These are phyloP conservation scores for Sideroxylon spinosum DNA, from an alignment of 179 eudicot genomes.

Conservation along the genomic window DNA sequence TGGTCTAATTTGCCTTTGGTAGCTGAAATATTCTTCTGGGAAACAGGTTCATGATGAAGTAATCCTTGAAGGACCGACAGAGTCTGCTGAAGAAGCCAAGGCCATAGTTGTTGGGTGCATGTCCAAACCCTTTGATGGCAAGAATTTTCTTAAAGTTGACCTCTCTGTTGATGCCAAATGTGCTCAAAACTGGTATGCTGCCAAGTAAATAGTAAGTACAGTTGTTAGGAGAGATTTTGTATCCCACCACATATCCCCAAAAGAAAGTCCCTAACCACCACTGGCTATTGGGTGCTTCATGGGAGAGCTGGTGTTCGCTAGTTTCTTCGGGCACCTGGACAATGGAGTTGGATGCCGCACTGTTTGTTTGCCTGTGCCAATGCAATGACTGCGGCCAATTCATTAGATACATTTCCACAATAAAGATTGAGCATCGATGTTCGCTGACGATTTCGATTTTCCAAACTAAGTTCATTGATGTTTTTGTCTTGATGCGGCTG, in stretches of 20 bases:
- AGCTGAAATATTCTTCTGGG: conserved; percentile 3
- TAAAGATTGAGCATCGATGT: background rate
- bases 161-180: conserved; percentile 88
- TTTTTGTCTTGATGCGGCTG: background rate
- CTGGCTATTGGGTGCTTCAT: background rate
- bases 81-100: conserved; percentile 78
- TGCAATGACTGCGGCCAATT: background rate
- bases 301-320: background rate
- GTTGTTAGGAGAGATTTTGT: background rate
- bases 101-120: conserved; percentile 81
- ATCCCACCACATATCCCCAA: background rate
- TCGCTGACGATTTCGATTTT: background rate
- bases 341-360: background rate
- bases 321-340: background rate
- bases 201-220: conserved; percentile 47
- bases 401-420: background rate
- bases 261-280: background rate
- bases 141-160: conserved; percentile 67
- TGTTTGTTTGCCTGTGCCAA: background rate
- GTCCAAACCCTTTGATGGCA: conserved; percentile 83
- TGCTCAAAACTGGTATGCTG: conserved; percentile 90
- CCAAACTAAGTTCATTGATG: background rate
- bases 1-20: background rate
- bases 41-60: conserved; percentile 95
- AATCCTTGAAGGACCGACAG: conserved; percentile 85